phyloP scores from a whole-genome alignment of 495 filamentous ascomycete species.

The Neurospora sp. region DNA sequence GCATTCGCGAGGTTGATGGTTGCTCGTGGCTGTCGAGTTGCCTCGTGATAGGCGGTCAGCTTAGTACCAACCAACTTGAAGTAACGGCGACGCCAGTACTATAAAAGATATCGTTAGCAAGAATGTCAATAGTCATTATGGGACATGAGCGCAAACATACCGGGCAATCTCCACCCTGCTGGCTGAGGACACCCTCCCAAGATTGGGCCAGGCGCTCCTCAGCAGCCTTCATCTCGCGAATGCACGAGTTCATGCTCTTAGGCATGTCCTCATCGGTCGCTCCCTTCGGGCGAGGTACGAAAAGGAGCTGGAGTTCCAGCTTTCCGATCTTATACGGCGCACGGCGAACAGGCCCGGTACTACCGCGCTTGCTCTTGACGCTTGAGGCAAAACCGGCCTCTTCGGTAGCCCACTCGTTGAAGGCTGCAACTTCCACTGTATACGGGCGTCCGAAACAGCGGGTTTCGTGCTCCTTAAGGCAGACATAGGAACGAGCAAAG shows the following conservation, averaged over 20 bases:
- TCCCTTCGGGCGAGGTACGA: slow-evolving; percentile 84
- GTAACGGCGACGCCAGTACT: slow-evolving; percentile 97
- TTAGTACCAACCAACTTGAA: slow-evolving; percentile 89
- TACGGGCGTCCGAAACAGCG: slow-evolving; percentile 78
- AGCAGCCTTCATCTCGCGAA: slow-evolving; percentile 83
- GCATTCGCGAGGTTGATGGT: slow-evolving; percentile 96
- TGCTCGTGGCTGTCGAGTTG: slow-evolving; percentile 85
- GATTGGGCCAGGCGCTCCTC: slow-evolving; percentile 59
- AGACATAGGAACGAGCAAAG: slow-evolving; percentile 86
- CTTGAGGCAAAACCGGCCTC: slow-evolving; percentile 56
- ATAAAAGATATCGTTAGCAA: slow-evolving; percentile 17
- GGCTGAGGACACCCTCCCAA: slow-evolving; percentile 83
- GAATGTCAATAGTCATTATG: neutral
- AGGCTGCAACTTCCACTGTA: slow-evolving; percentile 78
- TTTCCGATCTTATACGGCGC: slow-evolving; percentile 94
- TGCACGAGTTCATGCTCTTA: slow-evolving; percentile 93
- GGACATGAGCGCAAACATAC: slow-evolving; percentile 48
- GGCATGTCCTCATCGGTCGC: slow-evolving; percentile 93
- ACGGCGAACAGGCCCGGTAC: slow-evolving; percentile 49
- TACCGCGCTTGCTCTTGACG: slow-evolving; percentile 80
- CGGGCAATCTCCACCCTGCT: slow-evolving; percentile 95
- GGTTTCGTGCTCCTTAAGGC: slow-evolving; percentile 82
- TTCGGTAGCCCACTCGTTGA: slow-evolving; percentile 97
- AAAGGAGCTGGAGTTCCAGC: slow-evolving; percentile 83
- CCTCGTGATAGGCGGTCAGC: slow-evolving; percentile 91